Percentiles rank a stretch among this genome's conserved stretches.
Evolutionary conservation across 805 yeast genomes (phyloP).

Genomic region (Candida krabiensis): DNA sequence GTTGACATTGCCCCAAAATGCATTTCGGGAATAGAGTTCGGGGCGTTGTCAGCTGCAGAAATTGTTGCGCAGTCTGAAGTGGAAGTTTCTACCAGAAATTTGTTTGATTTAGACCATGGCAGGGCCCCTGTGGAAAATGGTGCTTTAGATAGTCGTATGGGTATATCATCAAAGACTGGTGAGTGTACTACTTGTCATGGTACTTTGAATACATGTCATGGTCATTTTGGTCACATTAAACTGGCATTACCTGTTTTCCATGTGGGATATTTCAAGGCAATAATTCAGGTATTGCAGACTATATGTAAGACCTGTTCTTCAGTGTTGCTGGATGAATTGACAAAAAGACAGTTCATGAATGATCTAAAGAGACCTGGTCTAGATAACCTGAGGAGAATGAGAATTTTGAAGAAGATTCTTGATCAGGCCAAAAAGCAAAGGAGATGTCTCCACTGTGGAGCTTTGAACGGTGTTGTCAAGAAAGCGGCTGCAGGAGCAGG

Average conservation of each 20-base stretch:
- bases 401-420: slow-evolving; percentile 71
- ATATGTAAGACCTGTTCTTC: slow-evolving; percentile 89
- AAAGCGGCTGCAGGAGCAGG: slow-evolving; percentile 92
- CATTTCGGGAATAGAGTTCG: slow-evolving; percentile 87
- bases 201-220: slow-evolving; percentile 90
- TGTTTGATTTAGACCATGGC: slow-evolving; percentile 88
- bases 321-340: slow-evolving; percentile 68
- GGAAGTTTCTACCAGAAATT: slow-evolving; percentile 86
- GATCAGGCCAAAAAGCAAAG: slow-evolving; percentile 97
- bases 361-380: slow-evolving; percentile 86
- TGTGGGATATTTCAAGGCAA: slow-evolving; percentile 93
- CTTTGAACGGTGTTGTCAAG: slow-evolving; percentile 94
- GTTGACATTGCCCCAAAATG: slow-evolving; percentile 86
- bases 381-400: slow-evolving; percentile 92
- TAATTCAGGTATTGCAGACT: slow-evolving; percentile 82
- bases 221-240: slow-evolving; percentile 95
- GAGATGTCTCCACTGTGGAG: slow-evolving; percentile 82
- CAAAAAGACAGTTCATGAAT: slow-evolving; percentile 64
- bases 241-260: slow-evolving; percentile 96
- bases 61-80: slow-evolving; percentile 93
- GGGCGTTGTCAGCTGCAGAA: slow-evolving; percentile 89
- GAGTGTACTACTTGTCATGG: slow-evolving; percentile 94
- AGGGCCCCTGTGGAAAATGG: slow-evolving; percentile 81
- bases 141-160: slow-evolving; percentile 92
- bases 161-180: slow-evolving; percentile 81